Evolutionary conservation across 495 filamentous ascomycete genomes (phyloP).

Genomic region (Bryoglossum gracile): DNA sequence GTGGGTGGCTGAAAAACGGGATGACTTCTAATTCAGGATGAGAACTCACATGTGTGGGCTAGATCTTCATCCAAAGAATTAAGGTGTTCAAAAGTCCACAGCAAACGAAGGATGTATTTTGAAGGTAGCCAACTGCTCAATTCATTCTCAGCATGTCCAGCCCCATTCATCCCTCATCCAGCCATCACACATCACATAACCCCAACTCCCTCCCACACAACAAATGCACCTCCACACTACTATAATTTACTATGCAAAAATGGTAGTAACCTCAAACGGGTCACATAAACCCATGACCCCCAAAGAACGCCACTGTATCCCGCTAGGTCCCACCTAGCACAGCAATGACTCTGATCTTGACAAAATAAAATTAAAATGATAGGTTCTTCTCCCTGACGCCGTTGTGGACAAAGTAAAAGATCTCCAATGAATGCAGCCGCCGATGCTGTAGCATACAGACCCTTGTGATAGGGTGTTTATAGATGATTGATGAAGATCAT

Average conservation of each 20-base stretch:
- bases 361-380: constrained; percentile 15
- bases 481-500: constrained; percentile 11
- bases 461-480: constrained; percentile 7
- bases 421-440: constrained; percentile 19
- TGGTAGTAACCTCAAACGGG: no score
- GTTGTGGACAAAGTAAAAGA: constrained; percentile 17
- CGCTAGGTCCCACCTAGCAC: constrained; percentile 6
- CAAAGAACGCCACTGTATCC: constrained; percentile 11
- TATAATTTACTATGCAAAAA: neutral
- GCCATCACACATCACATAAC: neutral
- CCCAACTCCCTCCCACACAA: neutral
- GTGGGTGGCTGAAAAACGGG: no score
- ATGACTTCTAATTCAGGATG: no score
- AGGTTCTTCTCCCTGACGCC: constrained; percentile 4
- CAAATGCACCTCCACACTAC: neutral
- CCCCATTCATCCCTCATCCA: neutral
- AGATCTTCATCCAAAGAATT: no score
- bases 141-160: no score
- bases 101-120: no score
- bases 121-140: no score
- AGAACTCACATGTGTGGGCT: no score
- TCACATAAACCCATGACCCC: constrained; percentile 6
- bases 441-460: constrained; percentile 21
- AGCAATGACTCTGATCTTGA: constrained; percentile 3
- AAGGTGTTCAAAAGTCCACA: no score